Evolutionary conservation across 352 stramenopile genomes (phyloP).

Genomic region (Globisporangium spinosum): DNA sequence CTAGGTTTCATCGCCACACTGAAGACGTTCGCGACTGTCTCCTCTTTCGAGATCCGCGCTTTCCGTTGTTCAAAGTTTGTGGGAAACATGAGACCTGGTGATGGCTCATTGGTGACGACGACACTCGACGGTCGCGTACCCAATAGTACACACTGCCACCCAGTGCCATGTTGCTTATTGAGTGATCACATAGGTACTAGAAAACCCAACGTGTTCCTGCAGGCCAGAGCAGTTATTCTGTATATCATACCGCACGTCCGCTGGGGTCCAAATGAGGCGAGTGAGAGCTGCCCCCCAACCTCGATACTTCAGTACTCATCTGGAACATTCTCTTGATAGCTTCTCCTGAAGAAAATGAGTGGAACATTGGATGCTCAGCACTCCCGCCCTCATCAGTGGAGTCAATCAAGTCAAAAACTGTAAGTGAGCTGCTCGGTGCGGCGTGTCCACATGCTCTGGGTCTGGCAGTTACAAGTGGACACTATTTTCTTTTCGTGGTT

Average conservation of each 20-base stretch:
- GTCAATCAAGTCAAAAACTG: neutral
- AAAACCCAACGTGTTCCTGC: neutral
- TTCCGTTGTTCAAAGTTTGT: neutral
- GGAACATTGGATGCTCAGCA: too few species aligned
- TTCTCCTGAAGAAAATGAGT: neutral
- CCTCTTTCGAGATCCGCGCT: neutral
- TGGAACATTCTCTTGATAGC: neutral
- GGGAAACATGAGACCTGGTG: neutral
- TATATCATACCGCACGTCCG: neutral
- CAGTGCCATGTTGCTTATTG: neutral
- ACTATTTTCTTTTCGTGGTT: neutral
- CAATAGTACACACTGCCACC: neutral
- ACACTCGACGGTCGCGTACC: neutral
- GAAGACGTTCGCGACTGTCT: conserved; percentile 16
- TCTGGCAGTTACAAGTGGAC: neutral
- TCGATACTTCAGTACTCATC: neutral
- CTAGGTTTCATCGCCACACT: neutral
- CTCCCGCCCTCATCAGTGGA: neutral
- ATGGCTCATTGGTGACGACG: neutral
- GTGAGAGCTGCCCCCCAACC: neutral
- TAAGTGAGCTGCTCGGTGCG: neutral
- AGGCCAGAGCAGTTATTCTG: neutral
- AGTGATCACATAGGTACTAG: neutral
- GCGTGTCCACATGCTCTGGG: neutral
- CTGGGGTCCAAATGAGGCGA: neutral